Base-by-base conservation (phyloP, 1,284 basidiomycete species). In the Vanrija humicola region DNA sequence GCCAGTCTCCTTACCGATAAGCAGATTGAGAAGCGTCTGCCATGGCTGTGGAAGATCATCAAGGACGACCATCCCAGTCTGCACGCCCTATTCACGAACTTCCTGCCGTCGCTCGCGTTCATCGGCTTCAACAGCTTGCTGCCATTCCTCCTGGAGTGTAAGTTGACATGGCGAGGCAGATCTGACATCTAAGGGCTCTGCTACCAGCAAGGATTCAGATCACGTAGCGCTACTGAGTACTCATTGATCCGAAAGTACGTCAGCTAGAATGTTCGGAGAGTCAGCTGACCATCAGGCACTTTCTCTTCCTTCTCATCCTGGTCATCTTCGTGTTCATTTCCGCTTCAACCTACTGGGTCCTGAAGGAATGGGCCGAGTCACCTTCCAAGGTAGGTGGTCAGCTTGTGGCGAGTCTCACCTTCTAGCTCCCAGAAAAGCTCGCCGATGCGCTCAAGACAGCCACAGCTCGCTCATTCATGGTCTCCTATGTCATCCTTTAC, bases 261-360 rank as follows among this genome's bases (percentile, higher is more conserved):
- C n/a, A 29, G 19, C 34, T 43, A 29, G 18, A 15, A n/a, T 14
- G 16, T 2, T 14, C 34, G n/a, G n/a, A n/a, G n/a, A n/a, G n/a
- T n/a, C 9, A 48, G 23, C 53, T 49, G 50, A 60, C 43, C 39
- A n/a, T 9, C 64, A 93, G 90, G 82, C 93, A 96, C 72, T 91
- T 96, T 68, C 80, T 98, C 44, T 97, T 97, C 79, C 82, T 98
- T 0, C 82, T 98, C 56, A 81, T 93, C 73, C 94, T 94, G 63
- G 94, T 97, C 43, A 87, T 98, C 29, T 96, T 98, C 77, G 91
- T 97, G 63, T 97, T 97, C 79, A 82, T 98, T 12, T 79, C 95
- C 45, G 89, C 90, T 0, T 88, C 86, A 47, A 93, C 92, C 0
- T 93, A 93, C 68, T 90, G 87, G 85, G 87, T 96, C 16, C 83